Evolutionary conservation across 1,284 basidiomycete species (phyloP), one percentile per base, ranked within the genome.

Genomic region (Heterobasidion occidentale): DNA sequence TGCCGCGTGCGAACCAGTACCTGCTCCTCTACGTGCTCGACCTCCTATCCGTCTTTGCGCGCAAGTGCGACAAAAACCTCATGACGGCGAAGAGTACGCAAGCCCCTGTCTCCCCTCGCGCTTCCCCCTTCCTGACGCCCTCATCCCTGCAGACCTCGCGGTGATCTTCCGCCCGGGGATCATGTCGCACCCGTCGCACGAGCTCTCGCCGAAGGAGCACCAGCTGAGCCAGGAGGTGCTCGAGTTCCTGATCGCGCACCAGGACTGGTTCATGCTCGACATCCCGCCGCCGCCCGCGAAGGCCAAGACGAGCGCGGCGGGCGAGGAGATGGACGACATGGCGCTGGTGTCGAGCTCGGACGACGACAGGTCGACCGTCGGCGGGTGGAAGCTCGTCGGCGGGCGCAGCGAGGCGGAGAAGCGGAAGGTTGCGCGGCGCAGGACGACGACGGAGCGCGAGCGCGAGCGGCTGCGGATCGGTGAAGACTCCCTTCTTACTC

Each of bases 11-110:
- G 36, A 96, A 97, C 63, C 94, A 96, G 68, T 97, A 95, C 68
- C 84, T 99, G 20, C 78, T 99, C 34, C 85, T 98, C 56, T 99
- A 99, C 70, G 92, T 99, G 36, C 82, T 99, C 59, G 96, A 99
- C 70, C 81, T 99, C 20, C 77, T 99, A 51, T 94, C 93, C 51
- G 94, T 99, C 8, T 98, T 99, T 72, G 89, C 93, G 2, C 83
- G 89, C 57, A 94, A 93, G 68, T 83, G 86, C 33, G 90, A 94
- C 63, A 90, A 89, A 74, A 99, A 98, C 68, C 76, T 95, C 50
- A 99, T 99, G 96, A 95, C 90, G 1, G 90, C 95, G 14, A 82
- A 90, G 59, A 99, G 93, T 95, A 62, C 66, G 90, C 77, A 36
- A 15, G 42, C 35, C 42, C 36, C 47, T 58, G 44, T 45, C 20